phyloP scores from a whole-genome alignment of 148 eudicot genomes.

The Polygonum aviculare region DNA sequence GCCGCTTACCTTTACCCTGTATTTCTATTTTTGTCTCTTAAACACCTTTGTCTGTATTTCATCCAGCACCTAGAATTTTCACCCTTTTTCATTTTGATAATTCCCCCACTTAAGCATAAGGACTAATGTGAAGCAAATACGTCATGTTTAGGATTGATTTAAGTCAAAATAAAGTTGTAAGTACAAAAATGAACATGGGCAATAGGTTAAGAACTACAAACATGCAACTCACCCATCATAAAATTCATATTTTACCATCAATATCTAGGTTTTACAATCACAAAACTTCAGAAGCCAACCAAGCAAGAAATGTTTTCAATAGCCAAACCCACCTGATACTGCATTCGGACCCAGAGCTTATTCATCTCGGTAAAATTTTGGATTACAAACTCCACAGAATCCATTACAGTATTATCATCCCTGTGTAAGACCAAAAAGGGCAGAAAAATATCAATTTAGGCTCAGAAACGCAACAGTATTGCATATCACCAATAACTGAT shows the following conservation, averaged over 20 bases:
- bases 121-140: not conserved
- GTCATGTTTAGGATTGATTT: not conserved
- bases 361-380: slow-evolving; percentile 99
- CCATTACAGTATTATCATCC: slow-evolving; percentile 82
- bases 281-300: slow-evolving; percentile 16
- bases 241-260: not conserved
- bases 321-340: slow-evolving; percentile 70
- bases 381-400: slow-evolving; percentile 93
- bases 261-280: not conserved
- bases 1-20: too few relatives aligned
- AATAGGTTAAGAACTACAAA: not conserved
- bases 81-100: not conserved
- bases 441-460: slow-evolving; percentile 17
- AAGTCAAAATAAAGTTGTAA: not conserved
- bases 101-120: not conserved
- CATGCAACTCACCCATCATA: not conserved
- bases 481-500: not conserved
- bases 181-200: not conserved
- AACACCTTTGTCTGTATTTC: too few relatives aligned
- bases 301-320: not conserved
- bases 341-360: slow-evolving; percentile 99
- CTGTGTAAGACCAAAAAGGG: slow-evolving; percentile 34
- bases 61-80: too few relatives aligned
- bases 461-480: not conserved
- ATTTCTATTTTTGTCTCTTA: too few relatives aligned